Evolutionary conservation across 371 early-diverging fungal genomes (phyloP).

Genomic region (Amoeboaphelidium protococcarum): DNA sequence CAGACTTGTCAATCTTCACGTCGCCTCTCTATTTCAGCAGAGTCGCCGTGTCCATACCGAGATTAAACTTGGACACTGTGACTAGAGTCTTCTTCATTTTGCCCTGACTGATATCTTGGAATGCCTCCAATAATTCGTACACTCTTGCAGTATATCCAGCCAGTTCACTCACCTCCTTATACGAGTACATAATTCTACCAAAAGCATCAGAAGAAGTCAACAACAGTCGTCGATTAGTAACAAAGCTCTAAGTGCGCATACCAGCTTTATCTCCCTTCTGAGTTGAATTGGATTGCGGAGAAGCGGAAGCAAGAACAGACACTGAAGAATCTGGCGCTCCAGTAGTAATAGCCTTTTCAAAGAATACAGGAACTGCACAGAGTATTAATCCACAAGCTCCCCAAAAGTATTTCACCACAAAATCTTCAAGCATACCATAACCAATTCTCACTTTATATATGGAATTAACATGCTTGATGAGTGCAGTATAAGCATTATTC

Average conservation of each 20-base stretch:
- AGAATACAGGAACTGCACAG: slow-evolving; percentile 56
- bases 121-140: slow-evolving; percentile 35
- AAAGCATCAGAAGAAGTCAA: slow-evolving; percentile 18
- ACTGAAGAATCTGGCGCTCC: slow-evolving; percentile 1
- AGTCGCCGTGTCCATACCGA: not conserved
- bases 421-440: slow-evolving; percentile 73
- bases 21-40: not conserved
- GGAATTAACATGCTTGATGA: slow-evolving; percentile 50
- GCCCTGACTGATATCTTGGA: slow-evolving; percentile 24
- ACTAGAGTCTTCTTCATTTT: slow-evolving; percentile 8
- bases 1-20: slow-evolving; percentile 8
- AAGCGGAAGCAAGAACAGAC: slow-evolving; percentile 3
- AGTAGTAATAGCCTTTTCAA: slow-evolving; percentile 13
- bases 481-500: slow-evolving; percentile 27
- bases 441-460: slow-evolving; percentile 46
- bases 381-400: slow-evolving; percentile 34
- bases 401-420: slow-evolving; percentile 46
- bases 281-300: slow-evolving; percentile 10
- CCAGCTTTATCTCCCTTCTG: slow-evolving; percentile 17
- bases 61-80: not conserved
- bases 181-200: slow-evolving; percentile 34
- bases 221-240: slow-evolving; percentile 56
- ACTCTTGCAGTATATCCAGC: slow-evolving; percentile 65
- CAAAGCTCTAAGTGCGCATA: slow-evolving; percentile 47
- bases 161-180: no score